phyloP scores from a whole-genome alignment of 176 grass and related monocot genomes.

The Musa troglodytarum region DNA sequence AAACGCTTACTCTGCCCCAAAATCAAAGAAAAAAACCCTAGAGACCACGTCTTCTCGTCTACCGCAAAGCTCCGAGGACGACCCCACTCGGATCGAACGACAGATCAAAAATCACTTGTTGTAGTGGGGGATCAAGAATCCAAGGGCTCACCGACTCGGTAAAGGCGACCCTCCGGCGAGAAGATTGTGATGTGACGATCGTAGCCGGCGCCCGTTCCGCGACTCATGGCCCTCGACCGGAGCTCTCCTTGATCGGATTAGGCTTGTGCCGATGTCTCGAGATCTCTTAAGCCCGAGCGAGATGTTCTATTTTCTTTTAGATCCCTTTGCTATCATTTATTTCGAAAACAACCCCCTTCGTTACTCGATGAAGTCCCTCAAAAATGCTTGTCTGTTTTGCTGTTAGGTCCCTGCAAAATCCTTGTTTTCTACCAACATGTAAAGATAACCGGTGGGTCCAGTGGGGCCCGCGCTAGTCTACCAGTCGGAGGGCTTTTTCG shows the following conservation, averaged over 20 bases:
- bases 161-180: slow-evolving; percentile 94
- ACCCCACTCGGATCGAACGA: neutral
- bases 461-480: too few species aligned
- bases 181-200: slow-evolving; percentile 99
- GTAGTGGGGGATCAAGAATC: neutral
- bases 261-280: too few species aligned
- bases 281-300: too few species aligned
- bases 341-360: too few species aligned
- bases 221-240: slow-evolving; percentile 2
- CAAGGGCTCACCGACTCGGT: slow-evolving; percentile 70
- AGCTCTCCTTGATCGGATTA: neutral
- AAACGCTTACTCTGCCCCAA: slow-evolving; percentile 81
- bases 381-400: too few species aligned
- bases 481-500: too few species aligned
- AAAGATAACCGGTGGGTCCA: too few species aligned
- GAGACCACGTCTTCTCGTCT: neutral
- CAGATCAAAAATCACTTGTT: neutral
- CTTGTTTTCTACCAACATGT: too few species aligned
- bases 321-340: too few species aligned
- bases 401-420: too few species aligned
- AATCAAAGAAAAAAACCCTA: neutral
- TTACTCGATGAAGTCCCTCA: too few species aligned
- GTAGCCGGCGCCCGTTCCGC: slow-evolving; percentile 64
- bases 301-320: too few species aligned
- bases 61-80: neutral